phyloP scores from a whole-genome alignment of 768 basidiomycete genomes.

The Fistulinella prunicolor region DNA sequence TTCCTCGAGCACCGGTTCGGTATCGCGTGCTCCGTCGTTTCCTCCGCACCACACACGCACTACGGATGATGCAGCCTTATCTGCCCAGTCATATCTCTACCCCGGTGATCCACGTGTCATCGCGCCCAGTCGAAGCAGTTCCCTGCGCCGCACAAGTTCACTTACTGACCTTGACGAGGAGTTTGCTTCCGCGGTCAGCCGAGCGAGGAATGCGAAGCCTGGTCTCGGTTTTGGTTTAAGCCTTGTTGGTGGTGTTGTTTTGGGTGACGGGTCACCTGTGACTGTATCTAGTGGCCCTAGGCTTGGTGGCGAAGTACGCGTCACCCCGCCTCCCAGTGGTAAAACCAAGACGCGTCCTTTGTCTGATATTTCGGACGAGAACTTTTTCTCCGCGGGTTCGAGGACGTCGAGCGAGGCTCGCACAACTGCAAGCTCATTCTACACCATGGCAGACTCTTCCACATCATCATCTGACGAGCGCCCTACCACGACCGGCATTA shows the following conservation, averaged over 20 bases:
- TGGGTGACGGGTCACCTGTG: slow-evolving; percentile 61
- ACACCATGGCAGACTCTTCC: slow-evolving; percentile 34
- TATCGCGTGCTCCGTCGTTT: slow-evolving; percentile 46
- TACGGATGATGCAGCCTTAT: slow-evolving; percentile 71
- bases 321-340: slow-evolving; percentile 45
- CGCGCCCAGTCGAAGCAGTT: slow-evolving; percentile 59
- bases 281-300: slow-evolving; percentile 66
- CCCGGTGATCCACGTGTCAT: slow-evolving; percentile 74
- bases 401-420: slow-evolving; percentile 32
- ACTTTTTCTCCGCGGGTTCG: slow-evolving; percentile 45
- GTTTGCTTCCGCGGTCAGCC: slow-evolving; percentile 44
- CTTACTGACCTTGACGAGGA: slow-evolving; percentile 73
- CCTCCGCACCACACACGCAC: slow-evolving; percentile 62
- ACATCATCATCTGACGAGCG: slow-evolving; percentile 26
- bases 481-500: slow-evolving; percentile 30
- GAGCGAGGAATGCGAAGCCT: slow-evolving; percentile 40
- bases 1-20: slow-evolving; percentile 36
- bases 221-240: slow-evolving; percentile 45
- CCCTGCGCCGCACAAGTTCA: slow-evolving; percentile 63
- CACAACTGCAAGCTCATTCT: slow-evolving; percentile 31
- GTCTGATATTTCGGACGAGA: slow-evolving; percentile 40
- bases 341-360: slow-evolving; percentile 28
- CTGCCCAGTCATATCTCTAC: slow-evolving; percentile 63
- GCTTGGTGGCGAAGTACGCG: slow-evolving; percentile 40
- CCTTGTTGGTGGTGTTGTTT: slow-evolving; percentile 37